These are phyloP conservation scores for Russula compacta DNA, from an alignment of 768 basidiomycete genomes.

Conservation along the genomic window DNA sequence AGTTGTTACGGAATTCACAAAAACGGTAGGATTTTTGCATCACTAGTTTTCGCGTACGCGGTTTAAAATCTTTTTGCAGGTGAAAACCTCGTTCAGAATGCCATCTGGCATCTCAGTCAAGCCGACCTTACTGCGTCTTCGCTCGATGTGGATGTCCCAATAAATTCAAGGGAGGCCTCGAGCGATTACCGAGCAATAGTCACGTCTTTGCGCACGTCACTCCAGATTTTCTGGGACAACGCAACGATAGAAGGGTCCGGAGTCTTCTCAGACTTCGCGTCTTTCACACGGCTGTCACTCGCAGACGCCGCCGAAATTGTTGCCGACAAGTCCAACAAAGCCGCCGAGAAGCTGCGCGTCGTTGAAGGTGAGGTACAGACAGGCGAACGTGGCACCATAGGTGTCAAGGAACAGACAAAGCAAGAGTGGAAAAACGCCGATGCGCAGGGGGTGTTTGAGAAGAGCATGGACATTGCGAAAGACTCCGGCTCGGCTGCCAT, in stretches of 20 bases:
- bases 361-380: slow-evolving; percentile 51
- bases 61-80: slow-evolving; percentile 29
- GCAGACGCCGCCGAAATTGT: slow-evolving; percentile 58
- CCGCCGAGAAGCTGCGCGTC: slow-evolving; percentile 45
- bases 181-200: slow-evolving; percentile 45
- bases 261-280: slow-evolving; percentile 53
- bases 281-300: slow-evolving; percentile 52
- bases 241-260: slow-evolving; percentile 44
- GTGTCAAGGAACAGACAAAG: slow-evolving; percentile 43
- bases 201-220: slow-evolving; percentile 39
- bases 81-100: slow-evolving; percentile 56
- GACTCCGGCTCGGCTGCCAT: slow-evolving; percentile 48
- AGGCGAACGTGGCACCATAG: slow-evolving; percentile 50
- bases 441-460: slow-evolving; percentile 48
- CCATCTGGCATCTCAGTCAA: slow-evolving; percentile 54
- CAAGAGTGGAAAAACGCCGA: slow-evolving; percentile 36
- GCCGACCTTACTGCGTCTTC: slow-evolving; percentile 39
- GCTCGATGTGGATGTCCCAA: slow-evolving; percentile 25
- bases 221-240: slow-evolving; percentile 46
- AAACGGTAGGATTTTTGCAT: slow-evolving; percentile 36
- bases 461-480: slow-evolving; percentile 58
- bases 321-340: slow-evolving; percentile 40
- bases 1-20: slow-evolving; percentile 45
- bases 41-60: not conserved
- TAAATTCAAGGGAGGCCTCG: slow-evolving; percentile 37